phyloP scores from a whole-genome alignment of 352 stramenopile species.

The Pythium biforme region DNA sequence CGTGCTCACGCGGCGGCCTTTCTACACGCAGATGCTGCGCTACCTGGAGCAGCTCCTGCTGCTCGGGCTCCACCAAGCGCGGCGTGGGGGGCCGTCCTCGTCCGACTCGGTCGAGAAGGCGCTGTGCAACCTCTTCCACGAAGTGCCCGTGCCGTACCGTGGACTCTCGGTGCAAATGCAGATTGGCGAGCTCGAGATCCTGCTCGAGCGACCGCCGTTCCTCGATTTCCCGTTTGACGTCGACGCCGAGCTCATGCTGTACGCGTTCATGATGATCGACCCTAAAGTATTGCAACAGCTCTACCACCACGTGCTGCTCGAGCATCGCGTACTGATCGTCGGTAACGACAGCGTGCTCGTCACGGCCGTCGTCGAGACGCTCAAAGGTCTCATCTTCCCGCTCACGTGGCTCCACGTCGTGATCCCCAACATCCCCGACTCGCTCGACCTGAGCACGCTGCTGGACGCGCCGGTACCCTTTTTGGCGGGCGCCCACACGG shows the following conservation, averaged over 20 bases:
- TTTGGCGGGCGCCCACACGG: conserved; percentile 39
- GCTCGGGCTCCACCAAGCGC: conserved; percentile 38
- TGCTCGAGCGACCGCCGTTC: conserved; percentile 35
- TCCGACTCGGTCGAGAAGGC: conserved; percentile 32
- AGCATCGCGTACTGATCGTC: conserved; percentile 49
- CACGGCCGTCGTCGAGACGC: conserved; percentile 43
- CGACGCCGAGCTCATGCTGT: conserved; percentile 47
- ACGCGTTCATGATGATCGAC: conserved; percentile 46
- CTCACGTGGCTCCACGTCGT: conserved; percentile 56
- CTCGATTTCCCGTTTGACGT: conserved; percentile 49
- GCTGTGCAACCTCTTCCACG: conserved; percentile 51
- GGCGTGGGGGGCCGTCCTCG: not conserved
- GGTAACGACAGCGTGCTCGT: conserved; percentile 43
- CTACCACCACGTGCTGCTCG: conserved; percentile 46
- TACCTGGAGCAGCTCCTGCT: conserved; percentile 56
- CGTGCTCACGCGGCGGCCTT: conserved; percentile 39
- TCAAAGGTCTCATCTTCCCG: conserved; percentile 45
- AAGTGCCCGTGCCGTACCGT: conserved; percentile 42
- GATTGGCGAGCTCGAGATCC: conserved; percentile 32
- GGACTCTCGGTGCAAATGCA: conserved; percentile 39
- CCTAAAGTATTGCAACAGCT: conserved; percentile 35
- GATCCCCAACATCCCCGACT: conserved; percentile 49
- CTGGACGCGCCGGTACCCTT: conserved; percentile 56
- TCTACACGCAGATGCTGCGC: conserved; percentile 47
- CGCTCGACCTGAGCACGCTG: conserved; percentile 46